Base-by-base conservation (phyloP, 768 basidiomycete genomes). In the Sutorius australiensis region DNA sequence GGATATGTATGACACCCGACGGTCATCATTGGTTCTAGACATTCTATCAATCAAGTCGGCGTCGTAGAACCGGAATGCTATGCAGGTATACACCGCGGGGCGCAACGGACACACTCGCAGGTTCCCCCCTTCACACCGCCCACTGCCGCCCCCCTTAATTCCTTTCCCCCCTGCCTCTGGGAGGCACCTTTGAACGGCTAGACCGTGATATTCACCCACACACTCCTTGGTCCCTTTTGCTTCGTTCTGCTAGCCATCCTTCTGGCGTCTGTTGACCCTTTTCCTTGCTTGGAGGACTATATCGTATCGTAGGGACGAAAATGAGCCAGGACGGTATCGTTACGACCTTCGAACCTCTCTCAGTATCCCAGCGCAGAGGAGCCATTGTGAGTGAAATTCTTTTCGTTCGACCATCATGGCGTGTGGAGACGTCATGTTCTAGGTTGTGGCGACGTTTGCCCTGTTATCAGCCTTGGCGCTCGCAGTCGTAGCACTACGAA, bases 391-490 rank as follows among this genome's bases (percentile, higher is more conserved):
- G 67, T 65, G 16, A 27, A 19, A 19, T 27, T 21, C 5, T n/a
- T 14, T 46, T 17, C 11, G 1, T 33, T 31, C n/a, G 21, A 3
- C 9, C 37, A 37, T 31, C n/a, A n/a, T 32, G 8, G 24, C 33
- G 31, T 11, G 12, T 48, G 7, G 42, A 43, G 30, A 54, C 14
- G 14, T 36, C 34, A 5, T 28, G 10, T 44, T 28, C 1, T 52
- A 76, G 73, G 73, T 75, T 49, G 75, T 82, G 53, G 75, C 78
- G 51, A 68, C 71, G 19, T 81, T 86, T 60, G 80, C 84, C 16
- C 53, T 79, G 40, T 61, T 84, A 30, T 83, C 84, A 9, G 67
- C 80, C 17, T 50, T 81, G 32, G 82, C 81, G 5, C 65, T 87
- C 37, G 59, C 74, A 17, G 78, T 77, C 13, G 77, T 86, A 46